phyloP scores from a whole-genome alignment of 2,329 filamentous ascomycete genomes.

The Trichoderma sp. region DNA sequence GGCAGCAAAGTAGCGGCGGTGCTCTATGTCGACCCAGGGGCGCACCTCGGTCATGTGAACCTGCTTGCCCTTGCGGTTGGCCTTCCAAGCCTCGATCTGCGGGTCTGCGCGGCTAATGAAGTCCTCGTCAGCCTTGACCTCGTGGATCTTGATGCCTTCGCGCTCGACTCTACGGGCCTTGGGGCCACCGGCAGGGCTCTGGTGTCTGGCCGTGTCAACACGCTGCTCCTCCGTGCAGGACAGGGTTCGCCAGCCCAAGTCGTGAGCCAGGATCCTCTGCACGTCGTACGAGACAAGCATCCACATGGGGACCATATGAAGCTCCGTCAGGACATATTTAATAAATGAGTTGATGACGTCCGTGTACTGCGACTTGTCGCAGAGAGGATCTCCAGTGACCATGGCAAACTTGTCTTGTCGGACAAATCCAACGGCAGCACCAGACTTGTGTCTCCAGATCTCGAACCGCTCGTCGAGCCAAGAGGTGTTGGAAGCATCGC shows the following conservation, averaged over 20 bases:
- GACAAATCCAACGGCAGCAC: conserved; percentile 84
- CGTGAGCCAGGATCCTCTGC: conserved; percentile 78
- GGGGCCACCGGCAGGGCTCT: conserved; percentile 63
- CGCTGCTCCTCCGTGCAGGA: conserved; percentile 90
- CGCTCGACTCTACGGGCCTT: conserved; percentile 82
- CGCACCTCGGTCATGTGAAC: conserved; percentile 89
- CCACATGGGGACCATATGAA: conserved; percentile 79
- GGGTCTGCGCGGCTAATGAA: conserved; percentile 71
- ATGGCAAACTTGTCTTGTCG: conserved; percentile 77
- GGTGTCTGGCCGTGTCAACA: conserved; percentile 74
- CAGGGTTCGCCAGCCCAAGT: conserved; percentile 84
- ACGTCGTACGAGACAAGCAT: conserved; percentile 79
- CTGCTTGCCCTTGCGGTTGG: conserved; percentile 77
- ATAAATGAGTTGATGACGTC: conserved; percentile 76
- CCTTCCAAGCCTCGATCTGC: conserved; percentile 78
- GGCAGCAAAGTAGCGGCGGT: conserved; percentile 85
- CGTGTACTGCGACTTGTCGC: conserved; percentile 75
- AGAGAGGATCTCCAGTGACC: conserved; percentile 85
- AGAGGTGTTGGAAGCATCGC: conserved; percentile 90
- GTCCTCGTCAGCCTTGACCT: conserved; percentile 71
- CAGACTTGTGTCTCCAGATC: conserved; percentile 84
- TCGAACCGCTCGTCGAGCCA: conserved; percentile 90
- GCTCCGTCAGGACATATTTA: conserved; percentile 71
- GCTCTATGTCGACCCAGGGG: conserved; percentile 82
- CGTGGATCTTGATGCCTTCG: conserved; percentile 80